Conservation (phyloP, 1,284 basidiomycete genomes). For the Veloboletus limbatus region DNA sequence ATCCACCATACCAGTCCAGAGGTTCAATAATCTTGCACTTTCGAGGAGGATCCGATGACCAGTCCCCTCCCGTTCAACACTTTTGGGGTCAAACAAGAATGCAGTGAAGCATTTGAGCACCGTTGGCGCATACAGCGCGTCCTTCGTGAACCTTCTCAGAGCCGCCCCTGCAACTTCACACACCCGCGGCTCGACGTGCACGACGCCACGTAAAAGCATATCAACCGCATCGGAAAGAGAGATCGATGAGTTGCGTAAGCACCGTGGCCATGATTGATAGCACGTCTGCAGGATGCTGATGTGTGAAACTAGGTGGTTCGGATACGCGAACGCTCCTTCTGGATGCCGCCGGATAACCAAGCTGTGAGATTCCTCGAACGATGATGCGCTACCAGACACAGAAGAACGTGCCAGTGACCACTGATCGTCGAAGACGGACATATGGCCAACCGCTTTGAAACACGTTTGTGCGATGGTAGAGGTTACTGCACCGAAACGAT, state of each 20-base stretch:
- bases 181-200: conserved; percentile 80
- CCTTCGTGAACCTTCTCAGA: conserved; percentile 71
- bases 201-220: conserved; percentile 77
- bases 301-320: conserved; percentile 57
- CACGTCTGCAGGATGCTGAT: conserved; percentile 77
- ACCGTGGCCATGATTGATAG: conserved; percentile 86
- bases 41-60: conserved; percentile 65
- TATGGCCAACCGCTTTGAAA: conserved; percentile 66
- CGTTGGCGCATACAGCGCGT: conserved; percentile 53
- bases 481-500: conserved; percentile 62
- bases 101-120: conserved; percentile 71
- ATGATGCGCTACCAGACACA: conserved; percentile 39
- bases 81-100: conserved; percentile 75
- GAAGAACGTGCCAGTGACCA: conserved; percentile 59
- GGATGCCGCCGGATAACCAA: conserved; percentile 65
- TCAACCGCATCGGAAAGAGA: conserved; percentile 67
- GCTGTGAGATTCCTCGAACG: conserved; percentile 69
- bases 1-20: conserved; percentile 79
- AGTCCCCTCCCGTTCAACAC: conserved; percentile 66
- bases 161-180: conserved; percentile 69
- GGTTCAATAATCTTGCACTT: conserved; percentile 56
- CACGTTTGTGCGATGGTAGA: conserved; percentile 64
- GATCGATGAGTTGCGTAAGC: conserved; percentile 52
- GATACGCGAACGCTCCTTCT: conserved; percentile 73
- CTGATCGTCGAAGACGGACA: conserved; percentile 85